A percentile compares a stretch with the other conserved stretches of the same genome.
Conservation (phyloP, 345 rosid genomes). For the Arabis alpina region DNA sequence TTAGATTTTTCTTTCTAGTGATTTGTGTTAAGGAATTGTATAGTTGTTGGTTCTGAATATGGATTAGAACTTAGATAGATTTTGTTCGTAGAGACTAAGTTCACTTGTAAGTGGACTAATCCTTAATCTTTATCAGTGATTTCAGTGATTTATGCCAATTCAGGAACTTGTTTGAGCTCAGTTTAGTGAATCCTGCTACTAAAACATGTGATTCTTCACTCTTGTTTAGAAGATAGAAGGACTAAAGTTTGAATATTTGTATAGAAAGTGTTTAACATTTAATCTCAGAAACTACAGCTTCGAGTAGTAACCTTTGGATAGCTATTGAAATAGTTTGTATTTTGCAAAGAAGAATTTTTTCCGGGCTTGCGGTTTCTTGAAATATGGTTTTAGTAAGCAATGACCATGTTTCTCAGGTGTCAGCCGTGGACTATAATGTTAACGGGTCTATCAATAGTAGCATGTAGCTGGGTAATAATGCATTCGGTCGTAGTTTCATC, state of each 20-base stretch:
- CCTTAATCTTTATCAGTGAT: neutral
- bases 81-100: neutral
- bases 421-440: slow-evolving; percentile 93
- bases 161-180: neutral
- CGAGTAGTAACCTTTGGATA: neutral
- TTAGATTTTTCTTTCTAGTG: too few species aligned
- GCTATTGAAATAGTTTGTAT: slow-evolving; percentile 5
- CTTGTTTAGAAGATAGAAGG: neutral
- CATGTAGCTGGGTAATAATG: slow-evolving; percentile 72
- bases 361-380: neutral
- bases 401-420: slow-evolving; percentile 58
- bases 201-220: neutral
- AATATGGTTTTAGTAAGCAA: neutral
- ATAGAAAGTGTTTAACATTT: too few species aligned
- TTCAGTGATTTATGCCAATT: slow-evolving; percentile 1
- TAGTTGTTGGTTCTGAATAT: neutral
- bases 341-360: neutral
- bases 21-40: too few species aligned
- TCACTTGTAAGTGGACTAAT: neutral
- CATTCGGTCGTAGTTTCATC: slow-evolving; percentile 64
- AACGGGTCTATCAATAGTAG: slow-evolving; percentile 61
- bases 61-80: neutral
- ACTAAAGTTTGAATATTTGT: slow-evolving; percentile 6
- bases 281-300: neutral
- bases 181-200: neutral